Evolutionary conservation across 1,284 basidiomycete genomes (phyloP), one percentile per base, ranked within the genome.

Genomic region (Ceratorhiza oryzae-sativae): DNA sequence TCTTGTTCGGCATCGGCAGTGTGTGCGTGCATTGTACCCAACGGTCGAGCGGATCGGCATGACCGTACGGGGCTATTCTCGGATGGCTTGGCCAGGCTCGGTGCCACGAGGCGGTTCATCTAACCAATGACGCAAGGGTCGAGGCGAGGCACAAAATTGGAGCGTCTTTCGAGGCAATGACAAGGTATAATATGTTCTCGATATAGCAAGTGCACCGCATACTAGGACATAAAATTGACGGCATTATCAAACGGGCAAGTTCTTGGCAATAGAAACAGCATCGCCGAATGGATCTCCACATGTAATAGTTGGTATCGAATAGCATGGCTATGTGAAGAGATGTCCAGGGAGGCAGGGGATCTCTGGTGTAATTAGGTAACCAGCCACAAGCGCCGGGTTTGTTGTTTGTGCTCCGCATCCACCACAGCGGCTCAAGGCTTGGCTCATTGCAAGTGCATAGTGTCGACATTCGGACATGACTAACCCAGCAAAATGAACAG

Each of bases 91-190:
- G 25, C 41, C 3, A 30, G 20, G 6, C 58, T 23, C 36, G 18
- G 39, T 45, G 58, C 58, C 30, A 60, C 39, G 58, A 42, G 58
- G 58, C 58, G 27, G 25, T 60, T 27, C 39, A 15, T n/a, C 41
- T 32, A 39, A 18, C 13, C 8, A 27, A 23, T 42, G 13, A 36
- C 39, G 25, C 25, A 45, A 25, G 23, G 39, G 18, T 30, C 20
- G 58, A 27, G 58, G 58, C 39, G n/a, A 45, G 58, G 39, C 39
- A 20, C n/a, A 32, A 39, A 18, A 12, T 58, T 30, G 20, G 18
- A 18, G 39, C 39, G 39, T 39, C 56, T 59, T 27, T 41, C 32
- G 8, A 27, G 56, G 36, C 13, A n/a, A 30, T 60, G 58, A 25
- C 23, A 6, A 58, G 32, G 4, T 12, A 5, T 42, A 41, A 25